A percentile compares a stretch with the other conserved stretches of the same genome.
phyloP scores from a whole-genome alignment of 768 basidiomycete species.

The Amanita molliuscula region DNA sequence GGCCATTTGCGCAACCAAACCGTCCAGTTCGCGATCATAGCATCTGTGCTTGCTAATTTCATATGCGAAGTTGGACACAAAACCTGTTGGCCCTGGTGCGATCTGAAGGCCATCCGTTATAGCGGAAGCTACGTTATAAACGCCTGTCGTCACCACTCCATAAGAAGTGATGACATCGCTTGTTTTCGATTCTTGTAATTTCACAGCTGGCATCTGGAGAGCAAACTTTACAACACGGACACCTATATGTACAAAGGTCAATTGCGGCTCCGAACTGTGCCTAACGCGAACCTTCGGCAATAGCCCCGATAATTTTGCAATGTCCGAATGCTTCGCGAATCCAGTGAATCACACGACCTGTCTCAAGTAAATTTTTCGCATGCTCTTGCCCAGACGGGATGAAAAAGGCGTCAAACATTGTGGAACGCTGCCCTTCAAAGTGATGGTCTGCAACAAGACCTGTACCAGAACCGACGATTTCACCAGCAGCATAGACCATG shows the following conservation, averaged over 20 bases:
- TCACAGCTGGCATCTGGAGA: conserved; percentile 34
- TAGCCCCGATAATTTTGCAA: conserved; percentile 72
- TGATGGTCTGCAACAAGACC: conserved; percentile 54
- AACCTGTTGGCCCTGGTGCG: conserved; percentile 35
- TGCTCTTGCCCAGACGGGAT: conserved; percentile 64
- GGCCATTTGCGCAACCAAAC: conserved; percentile 42
- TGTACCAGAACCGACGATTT: conserved; percentile 14
- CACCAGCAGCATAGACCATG: conserved; percentile 27
- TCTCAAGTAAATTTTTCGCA: conserved; percentile 42
- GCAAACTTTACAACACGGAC: conserved; percentile 37
- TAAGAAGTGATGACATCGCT: conserved; percentile 41
- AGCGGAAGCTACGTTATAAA: conserved; percentile 30
- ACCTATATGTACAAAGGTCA: conserved; percentile 14
- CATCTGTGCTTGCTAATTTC: conserved; percentile 61
- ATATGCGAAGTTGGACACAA: conserved; percentile 46
- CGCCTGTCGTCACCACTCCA: conserved; percentile 53
- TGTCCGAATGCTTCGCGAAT: conserved; percentile 81
- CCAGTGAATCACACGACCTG: conserved; percentile 73
- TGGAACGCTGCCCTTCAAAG: conserved; percentile 72
- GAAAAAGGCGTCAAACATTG: conserved; percentile 74
- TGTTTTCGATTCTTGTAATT: conserved; percentile 23
- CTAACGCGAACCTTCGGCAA: conserved; percentile 46
- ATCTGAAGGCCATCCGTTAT: conserved; percentile 33
- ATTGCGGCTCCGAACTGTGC: not conserved
- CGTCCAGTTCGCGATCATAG: conserved; percentile 51